phyloP scores from a whole-genome alignment of 257 asterid genomes.

The Apocynum venetum region DNA sequence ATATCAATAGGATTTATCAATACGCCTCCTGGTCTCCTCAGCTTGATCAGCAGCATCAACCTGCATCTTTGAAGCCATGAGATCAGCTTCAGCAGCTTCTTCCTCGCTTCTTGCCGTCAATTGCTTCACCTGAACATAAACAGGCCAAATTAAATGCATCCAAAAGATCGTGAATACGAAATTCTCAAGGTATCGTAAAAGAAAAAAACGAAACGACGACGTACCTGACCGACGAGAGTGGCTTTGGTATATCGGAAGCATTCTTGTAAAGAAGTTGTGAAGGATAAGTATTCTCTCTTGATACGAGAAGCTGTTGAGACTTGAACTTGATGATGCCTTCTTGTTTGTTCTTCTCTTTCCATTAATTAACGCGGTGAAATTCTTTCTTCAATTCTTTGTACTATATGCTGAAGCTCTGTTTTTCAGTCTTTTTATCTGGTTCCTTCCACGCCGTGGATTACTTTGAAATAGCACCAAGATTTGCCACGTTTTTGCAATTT shows the following conservation, averaged over 20 bases:
- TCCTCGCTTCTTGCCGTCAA: constrained; percentile 30
- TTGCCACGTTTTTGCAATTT: constrained; percentile 17
- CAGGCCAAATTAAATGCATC: neutral
- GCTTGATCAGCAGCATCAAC: constrained; percentile 48
- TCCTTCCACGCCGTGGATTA: neutral
- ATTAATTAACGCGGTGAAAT: no score
- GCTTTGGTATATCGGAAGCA: constrained; percentile 27
- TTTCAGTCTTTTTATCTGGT: neutral
- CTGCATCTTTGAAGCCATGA: constrained; percentile 35
- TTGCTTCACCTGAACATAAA: constrained; percentile 27
- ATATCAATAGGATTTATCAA: constrained; percentile 23
- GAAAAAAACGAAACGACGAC: neutral
- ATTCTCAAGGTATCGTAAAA: neutral
- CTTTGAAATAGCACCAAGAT: neutral
- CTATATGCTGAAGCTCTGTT: neutral
- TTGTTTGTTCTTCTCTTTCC: neutral
- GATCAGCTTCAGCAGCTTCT: constrained; percentile 37
- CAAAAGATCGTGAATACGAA: no score
- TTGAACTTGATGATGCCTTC: neutral
- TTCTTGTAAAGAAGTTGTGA: constrained; percentile 24
- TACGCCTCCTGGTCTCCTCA: constrained; percentile 29
- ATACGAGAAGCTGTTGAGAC: constrained; percentile 16
- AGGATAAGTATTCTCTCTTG: constrained; percentile 22
- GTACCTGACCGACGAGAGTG: constrained; percentile 27
- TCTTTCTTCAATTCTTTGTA: neutral